Evolutionary conservation across 192 early-diverging fungal species (phyloP), one percentile per base, ranked within the genome.

Genomic region (Gigaspora rosea): DNA sequence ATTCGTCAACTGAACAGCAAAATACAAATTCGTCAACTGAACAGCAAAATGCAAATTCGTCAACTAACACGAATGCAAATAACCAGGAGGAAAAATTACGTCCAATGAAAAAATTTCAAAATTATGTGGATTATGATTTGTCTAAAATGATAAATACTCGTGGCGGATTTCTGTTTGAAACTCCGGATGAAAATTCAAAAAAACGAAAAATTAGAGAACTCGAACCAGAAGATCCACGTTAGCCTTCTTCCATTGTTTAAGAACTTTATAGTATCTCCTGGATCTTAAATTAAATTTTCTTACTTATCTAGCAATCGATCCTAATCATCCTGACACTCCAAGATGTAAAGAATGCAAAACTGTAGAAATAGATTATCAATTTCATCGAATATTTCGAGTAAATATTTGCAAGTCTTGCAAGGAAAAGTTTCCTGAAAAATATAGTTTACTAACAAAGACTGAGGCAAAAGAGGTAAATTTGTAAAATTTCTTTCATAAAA

Each of bases 361-460:
- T 9, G 75, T 94, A 35, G 96, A 98, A 71, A 56, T 99, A 12
- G 96, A 97, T 82, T 79, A 87, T 47, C 84, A 89, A 4, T 92
- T 92, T 67, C 62, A 88, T 18, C 86, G 89, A 51, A 81, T 94
- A 76, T 98, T 95, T 80, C 80, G 83, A n/a, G 81, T 94, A 15
- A 67, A 71, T 57, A 91, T 98, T 20, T 99, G 98, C 80, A 73
- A 85, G 27, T 69, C 71, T 41, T 99, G 98, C 78, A 91, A 89
- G 71, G 89, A 93, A 20, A 75, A 80, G 3, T 81, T 86, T 13
- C 89, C 94, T 0, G 97, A 99, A 48, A 94, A 94, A 73, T 99
- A 97, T 79, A 92, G 92, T 69, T 86, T 99, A 52, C 82, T 98
- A 54, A 99, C 96, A 47, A 99, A 99, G 81, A 98, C 98, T 10